A percentile compares a stretch with the other conserved stretches of the same genome.
phyloP scores from a whole-genome alignment of 1,139 yeast genomes.

The Yamadazyma dendronema region DNA sequence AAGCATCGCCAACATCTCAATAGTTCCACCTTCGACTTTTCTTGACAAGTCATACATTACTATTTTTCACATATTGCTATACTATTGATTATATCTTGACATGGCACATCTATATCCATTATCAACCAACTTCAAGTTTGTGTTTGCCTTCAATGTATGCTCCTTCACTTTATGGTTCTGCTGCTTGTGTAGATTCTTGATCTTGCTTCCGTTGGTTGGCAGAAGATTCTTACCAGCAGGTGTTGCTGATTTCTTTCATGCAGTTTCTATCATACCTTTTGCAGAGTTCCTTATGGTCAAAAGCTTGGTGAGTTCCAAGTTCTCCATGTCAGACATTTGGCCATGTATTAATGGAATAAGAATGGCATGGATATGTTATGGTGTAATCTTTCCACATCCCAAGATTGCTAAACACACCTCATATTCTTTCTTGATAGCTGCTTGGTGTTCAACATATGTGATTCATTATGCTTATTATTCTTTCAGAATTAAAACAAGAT shows the following conservation, averaged over 20 bases:
- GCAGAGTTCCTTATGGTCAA: constrained; percentile 25
- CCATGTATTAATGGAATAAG: constrained; percentile 28
- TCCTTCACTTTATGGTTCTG: constrained; percentile 52
- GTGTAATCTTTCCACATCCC: constrained; percentile 48
- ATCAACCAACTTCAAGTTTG: constrained; percentile 27
- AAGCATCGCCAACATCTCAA: background rate
- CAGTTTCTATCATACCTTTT: constrained; percentile 38
- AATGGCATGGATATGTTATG: constrained; percentile 45
- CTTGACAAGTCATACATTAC: background rate
- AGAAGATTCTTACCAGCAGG: constrained; percentile 65
- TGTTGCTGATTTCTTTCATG: constrained; percentile 61
- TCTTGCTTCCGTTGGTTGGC: constrained; percentile 62
- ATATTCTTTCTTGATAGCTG: constrained; percentile 45
- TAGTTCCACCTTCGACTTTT: no score
- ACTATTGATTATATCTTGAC: no score
- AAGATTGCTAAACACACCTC: constrained; percentile 47
- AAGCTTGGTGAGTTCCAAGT: constrained; percentile 13
- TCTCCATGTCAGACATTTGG: constrained; percentile 24
- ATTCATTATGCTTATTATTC: constrained; percentile 47
- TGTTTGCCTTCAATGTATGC: constrained; percentile 35
- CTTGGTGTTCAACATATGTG: constrained; percentile 45
- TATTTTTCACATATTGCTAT: background rate
- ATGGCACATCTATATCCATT: constrained; percentile 38
- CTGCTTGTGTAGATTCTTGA: constrained; percentile 47
- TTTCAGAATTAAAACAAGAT: constrained; percentile 41